A percentile compares a stretch with the other conserved stretches of the same genome.
Conservation (phyloP, 176 grass and related monocot species). For the Oropetium thomaeum region DNA sequence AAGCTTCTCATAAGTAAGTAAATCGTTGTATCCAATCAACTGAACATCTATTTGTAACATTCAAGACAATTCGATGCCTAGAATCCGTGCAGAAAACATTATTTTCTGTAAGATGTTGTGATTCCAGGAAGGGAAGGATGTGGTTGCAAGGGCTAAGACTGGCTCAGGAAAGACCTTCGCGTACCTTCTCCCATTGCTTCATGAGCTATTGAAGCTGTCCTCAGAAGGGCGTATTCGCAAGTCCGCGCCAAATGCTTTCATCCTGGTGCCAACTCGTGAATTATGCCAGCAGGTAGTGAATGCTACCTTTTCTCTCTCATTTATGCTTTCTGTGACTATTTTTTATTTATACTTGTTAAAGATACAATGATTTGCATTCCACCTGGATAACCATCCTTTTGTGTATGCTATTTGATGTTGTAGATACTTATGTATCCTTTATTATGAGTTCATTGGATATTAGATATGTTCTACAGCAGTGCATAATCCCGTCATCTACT, state of each 20-base stretch:
- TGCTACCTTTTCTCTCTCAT: not conserved
- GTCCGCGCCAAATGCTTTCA: slow-evolving; percentile 64
- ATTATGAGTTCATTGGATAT: no score
- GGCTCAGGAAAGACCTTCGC: slow-evolving; percentile 93
- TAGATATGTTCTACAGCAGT: not conserved
- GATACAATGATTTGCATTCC: slow-evolving; percentile 14
- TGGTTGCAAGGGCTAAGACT: slow-evolving; percentile 84
- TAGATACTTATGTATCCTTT: no score
- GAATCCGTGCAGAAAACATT: not conserved
- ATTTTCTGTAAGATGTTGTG: slow-evolving; percentile 6
- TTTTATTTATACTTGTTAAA: not conserved
- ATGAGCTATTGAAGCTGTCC: slow-evolving; percentile 72
- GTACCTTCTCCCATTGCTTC: slow-evolving; percentile 83
- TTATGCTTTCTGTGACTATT: not conserved
- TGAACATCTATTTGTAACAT: not conserved
- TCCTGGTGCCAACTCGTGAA: slow-evolving; percentile 85
- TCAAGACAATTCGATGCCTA: not conserved
- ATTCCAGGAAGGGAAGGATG: slow-evolving; percentile 87
- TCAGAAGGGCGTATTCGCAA: slow-evolving; percentile 55
- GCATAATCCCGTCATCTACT: not conserved
- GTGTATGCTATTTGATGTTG: no score
- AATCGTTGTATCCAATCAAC: not conserved
- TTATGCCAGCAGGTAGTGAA: slow-evolving; percentile 77
- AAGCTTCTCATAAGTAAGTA: not conserved
- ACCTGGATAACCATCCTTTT: not conserved